Evolutionary conservation across 2,329 filamentous ascomycete species (phyloP).

Genomic region (Hymenoscyphus scutula): DNA sequence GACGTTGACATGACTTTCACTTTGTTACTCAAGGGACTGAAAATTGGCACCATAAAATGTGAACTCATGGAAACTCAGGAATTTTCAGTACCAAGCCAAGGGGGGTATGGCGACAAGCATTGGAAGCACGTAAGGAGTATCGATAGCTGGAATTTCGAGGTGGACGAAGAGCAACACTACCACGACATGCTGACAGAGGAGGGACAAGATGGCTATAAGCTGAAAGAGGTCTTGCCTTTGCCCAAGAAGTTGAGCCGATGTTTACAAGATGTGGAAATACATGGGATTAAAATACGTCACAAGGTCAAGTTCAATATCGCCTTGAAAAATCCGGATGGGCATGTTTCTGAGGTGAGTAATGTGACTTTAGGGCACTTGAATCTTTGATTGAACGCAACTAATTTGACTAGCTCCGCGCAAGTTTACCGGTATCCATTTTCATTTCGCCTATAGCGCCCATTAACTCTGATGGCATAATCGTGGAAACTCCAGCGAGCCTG

Average conservation of each 20-base stretch:
- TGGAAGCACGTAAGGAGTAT: constrained; percentile 66
- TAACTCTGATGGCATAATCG: constrained; percentile 80
- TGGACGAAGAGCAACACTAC: constrained; percentile 61
- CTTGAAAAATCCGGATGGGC: constrained; percentile 90
- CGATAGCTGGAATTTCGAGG: constrained; percentile 54
- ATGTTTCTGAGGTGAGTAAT: constrained; percentile 74
- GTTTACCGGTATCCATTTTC: constrained; percentile 87
- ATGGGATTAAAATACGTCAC: constrained; percentile 88
- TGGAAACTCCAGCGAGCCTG: constrained; percentile 53
- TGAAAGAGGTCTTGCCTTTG: constrained; percentile 63
- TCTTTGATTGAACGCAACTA: too few species aligned
- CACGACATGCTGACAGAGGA: constrained; percentile 67
- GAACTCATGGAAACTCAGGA: constrained; percentile 79
- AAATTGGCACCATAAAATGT: constrained; percentile 78
- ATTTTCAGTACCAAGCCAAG: constrained; percentile 51
- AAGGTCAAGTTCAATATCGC: constrained; percentile 90
- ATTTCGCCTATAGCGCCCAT: constrained; percentile 92
- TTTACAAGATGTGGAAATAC: constrained; percentile 83
- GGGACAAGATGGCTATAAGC: constrained; percentile 62
- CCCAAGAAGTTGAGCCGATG: constrained; percentile 81
- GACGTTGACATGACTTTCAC: constrained; percentile 83
- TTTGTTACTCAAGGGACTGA: constrained; percentile 83
- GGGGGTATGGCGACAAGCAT: constrained; percentile 49
- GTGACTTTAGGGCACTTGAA: neutral
- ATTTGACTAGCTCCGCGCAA: constrained; percentile 68